These are phyloP conservation scores for Fusarium protoensiforme DNA, from an alignment of 2,329 filamentous ascomycete genomes.

Conservation along the genomic window DNA sequence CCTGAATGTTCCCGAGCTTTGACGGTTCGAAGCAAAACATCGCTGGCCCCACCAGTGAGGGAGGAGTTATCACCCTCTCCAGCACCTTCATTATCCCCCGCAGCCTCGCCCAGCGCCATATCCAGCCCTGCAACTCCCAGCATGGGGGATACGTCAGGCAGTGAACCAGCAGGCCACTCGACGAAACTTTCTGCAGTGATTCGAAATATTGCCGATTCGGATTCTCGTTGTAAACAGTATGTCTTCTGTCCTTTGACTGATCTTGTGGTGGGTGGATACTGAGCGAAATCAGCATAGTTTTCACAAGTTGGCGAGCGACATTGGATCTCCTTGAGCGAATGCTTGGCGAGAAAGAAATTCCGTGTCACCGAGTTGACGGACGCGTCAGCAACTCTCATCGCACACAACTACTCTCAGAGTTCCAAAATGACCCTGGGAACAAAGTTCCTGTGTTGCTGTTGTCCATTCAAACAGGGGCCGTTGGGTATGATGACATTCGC, in stretches of 20 bases:
- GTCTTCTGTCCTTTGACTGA: no score
- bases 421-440: background rate
- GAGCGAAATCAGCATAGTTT: background rate
- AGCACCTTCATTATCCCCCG: background rate
- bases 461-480: background rate
- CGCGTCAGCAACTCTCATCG: background rate
- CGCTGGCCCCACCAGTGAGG: background rate
- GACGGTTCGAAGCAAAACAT: no score
- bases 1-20: background rate
- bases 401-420: background rate
- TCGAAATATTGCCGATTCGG: background rate
- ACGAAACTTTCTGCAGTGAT: background rate
- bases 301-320: background rate
- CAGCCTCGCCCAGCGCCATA: background rate
- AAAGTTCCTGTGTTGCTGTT: background rate
- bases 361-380: background rate
- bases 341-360: background rate
- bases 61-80: background rate
- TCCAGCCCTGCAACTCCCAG: background rate
- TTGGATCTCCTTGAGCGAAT: background rate
- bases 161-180: no score
- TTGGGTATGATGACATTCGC: no score
- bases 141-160: no score
- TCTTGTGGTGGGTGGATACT: no score
- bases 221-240: background rate